Base-by-base conservation (phyloP, 176 grass and related monocot genomes). In the Eleusine coracana region DNA sequence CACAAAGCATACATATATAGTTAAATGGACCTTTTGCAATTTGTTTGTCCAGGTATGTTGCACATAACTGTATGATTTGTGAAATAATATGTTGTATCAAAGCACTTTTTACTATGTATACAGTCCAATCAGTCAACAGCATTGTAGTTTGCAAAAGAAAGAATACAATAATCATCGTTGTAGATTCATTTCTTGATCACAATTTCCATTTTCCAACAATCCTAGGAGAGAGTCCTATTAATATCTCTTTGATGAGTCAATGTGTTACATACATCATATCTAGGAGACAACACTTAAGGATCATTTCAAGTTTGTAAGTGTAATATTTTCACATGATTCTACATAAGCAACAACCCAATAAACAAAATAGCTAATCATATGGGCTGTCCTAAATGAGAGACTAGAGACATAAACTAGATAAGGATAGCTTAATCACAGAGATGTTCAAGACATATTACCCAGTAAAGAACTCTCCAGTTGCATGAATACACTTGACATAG, bases 401-500 rank as follows among this genome's bases (percentile, higher is more conserved):
- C 3, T 31, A 69, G 21, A 42, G 7, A 14, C 6, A 51, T 49
- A 84, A 56, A 58, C 10, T 59, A 83, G 18, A 71, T n/a, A 72
- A 48, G n/a, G n/a, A 37, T 63, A 20, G 10, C 21, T 40, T 17
- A 42, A 66, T 78, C 10, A 4, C 31, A 83, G 36, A 79, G 3
- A 68, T 63, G 59, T 84, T 83, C 10, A 85, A 21, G 39, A 31
- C 81, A 88, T 96, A 46, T 46, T 46, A 96, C 91, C 93, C 91
- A 75, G 89, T 87, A 84, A 92, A 96, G 80, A 92, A 79, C 65
- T 94, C 91, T 46, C 97, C 89, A 74, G 86, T 89, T 10, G 82
- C 89, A 87, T 92, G 91, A 78, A 96, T 86, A 60, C 93, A 99
- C 75, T 96, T 96, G 21, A 96, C 81, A 77, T 99, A 96, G 70